Evolutionary conservation across 176 grass and related monocot genomes (phyloP), one percentile per base, ranked within the genome.

Genomic region (Oryza meridionalis): DNA sequence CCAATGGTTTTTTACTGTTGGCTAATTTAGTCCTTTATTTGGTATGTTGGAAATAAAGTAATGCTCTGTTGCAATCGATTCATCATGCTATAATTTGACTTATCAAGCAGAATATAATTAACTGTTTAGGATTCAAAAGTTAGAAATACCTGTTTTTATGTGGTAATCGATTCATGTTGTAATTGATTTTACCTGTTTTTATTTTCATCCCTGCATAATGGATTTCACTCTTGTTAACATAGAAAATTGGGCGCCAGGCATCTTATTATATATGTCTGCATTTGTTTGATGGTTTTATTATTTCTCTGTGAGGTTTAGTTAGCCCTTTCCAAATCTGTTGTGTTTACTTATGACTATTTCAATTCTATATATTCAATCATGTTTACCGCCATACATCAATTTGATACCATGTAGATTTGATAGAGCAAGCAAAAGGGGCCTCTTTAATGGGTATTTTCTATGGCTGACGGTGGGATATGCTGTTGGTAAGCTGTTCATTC

Each of bases 371-470:
- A 70, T 82, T 17, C 15, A 6, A 21, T 9, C 9, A n/a, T 44
- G 29, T 78, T 62, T 76, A 4, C 26, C 26, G 4, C 24, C 1
- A 72, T 65, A 17, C 16, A 82, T 69, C 65, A 27, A 35, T 84
- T 69, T 2, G 6, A 7, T 42, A 22, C 43, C 61, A 32, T 84
- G 67, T 88, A 98, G 93, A 88, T 98, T 92, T 84, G 96, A 98
- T 72, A 95, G 93, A 86, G 77, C 91, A 75, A 87, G 64, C 73
- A 93, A 88, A 80, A 95, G 90, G 9, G 85, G 96, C 17, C 67
- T 90, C 89, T 72, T 84, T 59, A 94, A 92, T 89, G 96, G 96
- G 32, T 98, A 95, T 83, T 98, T 98, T 86, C 83, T 98, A 2
- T 98, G 93, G 96, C 40, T 98, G 77, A 94, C 70, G 24, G 37